Evolutionary conservation across 2,329 filamentous ascomycete species (phyloP), one percentile per base, ranked within the genome.

Genomic region (Fusarium sp.): DNA sequence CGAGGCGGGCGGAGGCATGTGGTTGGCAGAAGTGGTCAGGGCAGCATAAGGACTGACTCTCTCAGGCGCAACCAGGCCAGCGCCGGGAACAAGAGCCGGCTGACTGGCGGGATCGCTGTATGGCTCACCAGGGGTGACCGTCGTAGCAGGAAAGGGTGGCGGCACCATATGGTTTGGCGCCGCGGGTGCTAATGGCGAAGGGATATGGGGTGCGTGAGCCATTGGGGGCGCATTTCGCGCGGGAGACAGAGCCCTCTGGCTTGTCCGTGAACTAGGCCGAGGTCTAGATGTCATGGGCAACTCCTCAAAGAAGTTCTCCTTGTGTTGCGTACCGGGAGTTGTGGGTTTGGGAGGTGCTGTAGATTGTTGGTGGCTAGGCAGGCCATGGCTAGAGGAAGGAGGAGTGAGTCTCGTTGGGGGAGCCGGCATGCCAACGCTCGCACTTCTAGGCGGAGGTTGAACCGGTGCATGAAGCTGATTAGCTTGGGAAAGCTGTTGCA

Each of bases 291-390:
- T 82, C 58, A 92, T 81, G 3, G 93, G 93, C 28, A 96, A 85
- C 62, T 96, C 93, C 81, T 95, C 93, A 74, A 95, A 96, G 80
- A 96, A 96, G 75, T 88, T 90, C 42, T 86, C 82, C 69, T 88
- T 87, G 38, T 79, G 80, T 14, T 79, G 81, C 73, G 82, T 69
- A 77, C 83, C 58, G 64, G 81, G 78, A 65, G 82, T 73, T 53
- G 82, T 75, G 6, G 82, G 72, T 53, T 84, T 85, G 36, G 80
- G 79, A 9, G 73, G 77, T 36, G 75, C 66, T 2, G 80, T 67
- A 3, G 79, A 79, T 3, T 84, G 82, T 28, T 84, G 82, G 26
- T 76, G 78, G 38, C 81, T 75, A 30, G 83, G 81, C 47, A 63
- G 20, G 24, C 69, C 66, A 64, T 80, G 79, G 36, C 82, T 85